Evolutionary conservation across 139 green algal species (phyloP).

Genomic region (Chlorella vulgaris): DNA sequence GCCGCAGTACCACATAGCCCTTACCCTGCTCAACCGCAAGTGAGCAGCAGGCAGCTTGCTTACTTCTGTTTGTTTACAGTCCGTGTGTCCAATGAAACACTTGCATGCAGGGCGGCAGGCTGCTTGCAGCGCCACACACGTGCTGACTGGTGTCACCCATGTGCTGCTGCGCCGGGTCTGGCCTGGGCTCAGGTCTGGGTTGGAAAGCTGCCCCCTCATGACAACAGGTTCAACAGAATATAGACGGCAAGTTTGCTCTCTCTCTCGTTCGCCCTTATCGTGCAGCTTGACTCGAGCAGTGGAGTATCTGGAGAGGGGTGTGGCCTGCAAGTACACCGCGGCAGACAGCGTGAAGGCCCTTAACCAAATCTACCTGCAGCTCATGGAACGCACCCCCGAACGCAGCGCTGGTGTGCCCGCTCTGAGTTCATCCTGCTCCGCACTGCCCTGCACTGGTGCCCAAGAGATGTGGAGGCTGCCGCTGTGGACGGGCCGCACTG

Average conservation of each 20-base stretch:
- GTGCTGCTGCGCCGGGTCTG: no score
- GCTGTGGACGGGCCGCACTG: no score
- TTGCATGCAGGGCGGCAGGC: background rate
- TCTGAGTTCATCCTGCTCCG: background rate
- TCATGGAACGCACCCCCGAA: conserved; percentile 29
- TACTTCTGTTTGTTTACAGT: background rate
- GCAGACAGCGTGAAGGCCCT: conserved; percentile 58
- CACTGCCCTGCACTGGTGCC: no score
- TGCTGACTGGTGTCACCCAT: no score
- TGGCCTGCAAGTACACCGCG: conserved; percentile 74
- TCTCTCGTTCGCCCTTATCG: background rate
- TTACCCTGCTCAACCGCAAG: conserved; percentile 52
- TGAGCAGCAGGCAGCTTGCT: background rate
- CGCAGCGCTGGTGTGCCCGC: background rate
- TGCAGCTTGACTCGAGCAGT: conserved; percentile 34
- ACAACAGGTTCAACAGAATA: no score
- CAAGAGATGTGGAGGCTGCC: no score
- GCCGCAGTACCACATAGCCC: conserved; percentile 74
- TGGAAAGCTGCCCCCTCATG: no score
- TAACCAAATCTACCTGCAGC: conserved; percentile 51
- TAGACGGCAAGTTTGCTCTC: no score
- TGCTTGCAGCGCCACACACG: no score
- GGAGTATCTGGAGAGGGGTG: conserved; percentile 55
- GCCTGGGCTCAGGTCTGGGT: no score
- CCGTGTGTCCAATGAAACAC: background rate